phyloP scores from a whole-genome alignment of 768 basidiomycete genomes.

The Asterophora lycoperdoides region DNA sequence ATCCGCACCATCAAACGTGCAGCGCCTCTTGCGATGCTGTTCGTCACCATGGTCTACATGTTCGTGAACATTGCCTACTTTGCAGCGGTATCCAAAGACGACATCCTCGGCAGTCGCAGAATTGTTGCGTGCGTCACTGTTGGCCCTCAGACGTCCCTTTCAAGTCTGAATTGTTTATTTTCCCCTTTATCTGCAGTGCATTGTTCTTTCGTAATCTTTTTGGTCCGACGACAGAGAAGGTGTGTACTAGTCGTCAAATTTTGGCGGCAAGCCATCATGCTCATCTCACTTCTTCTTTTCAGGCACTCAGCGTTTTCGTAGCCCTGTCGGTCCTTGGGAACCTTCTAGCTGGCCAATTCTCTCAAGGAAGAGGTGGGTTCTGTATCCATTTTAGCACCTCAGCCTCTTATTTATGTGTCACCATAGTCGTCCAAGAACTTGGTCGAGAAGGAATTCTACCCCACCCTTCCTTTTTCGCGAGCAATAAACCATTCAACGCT shows the following conservation, averaged over 20 bases:
- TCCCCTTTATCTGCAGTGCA: constrained; percentile 36
- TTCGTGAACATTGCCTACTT: constrained; percentile 72
- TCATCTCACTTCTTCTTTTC: neutral
- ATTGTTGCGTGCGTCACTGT: constrained; percentile 73
- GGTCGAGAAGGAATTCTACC: constrained; percentile 71
- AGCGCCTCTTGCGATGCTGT: constrained; percentile 59
- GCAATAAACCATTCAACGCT: constrained; percentile 65
- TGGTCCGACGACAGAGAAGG: constrained; percentile 54
- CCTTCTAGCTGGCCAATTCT: constrained; percentile 57
- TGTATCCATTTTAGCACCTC: neutral
- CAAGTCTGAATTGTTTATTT: neutral
- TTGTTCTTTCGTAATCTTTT: constrained; percentile 74
- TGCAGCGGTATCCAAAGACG: constrained; percentile 64
- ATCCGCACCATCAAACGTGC: constrained; percentile 68
- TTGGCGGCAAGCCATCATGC: no score
- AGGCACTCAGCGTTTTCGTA: constrained; percentile 60
- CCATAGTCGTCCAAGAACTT: constrained; percentile 64
- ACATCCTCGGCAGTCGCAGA: constrained; percentile 59
- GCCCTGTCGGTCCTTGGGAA: constrained; percentile 65
- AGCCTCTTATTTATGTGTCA: neutral
- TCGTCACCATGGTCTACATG: constrained; percentile 58
- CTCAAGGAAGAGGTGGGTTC: constrained; percentile 56
- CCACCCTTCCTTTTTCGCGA: constrained; percentile 61
- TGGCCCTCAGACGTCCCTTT: no score
- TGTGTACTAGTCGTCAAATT: constrained; percentile 29